Conservation (phyloP, 2,329 filamentous ascomycete genomes). For the Keithomyces neogunnii region DNA sequence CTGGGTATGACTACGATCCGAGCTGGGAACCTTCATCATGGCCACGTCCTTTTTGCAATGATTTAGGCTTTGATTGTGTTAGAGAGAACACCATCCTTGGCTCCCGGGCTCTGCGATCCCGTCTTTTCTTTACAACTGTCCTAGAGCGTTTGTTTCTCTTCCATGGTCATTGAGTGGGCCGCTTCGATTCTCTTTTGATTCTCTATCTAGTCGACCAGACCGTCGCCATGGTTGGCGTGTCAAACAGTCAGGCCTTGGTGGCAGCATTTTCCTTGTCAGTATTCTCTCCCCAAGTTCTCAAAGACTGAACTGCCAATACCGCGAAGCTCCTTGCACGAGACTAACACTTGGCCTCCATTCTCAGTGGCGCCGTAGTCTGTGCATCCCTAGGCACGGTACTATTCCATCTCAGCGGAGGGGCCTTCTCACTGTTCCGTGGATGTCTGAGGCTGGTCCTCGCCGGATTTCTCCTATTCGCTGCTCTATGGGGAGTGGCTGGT, state of each 20-base stretch:
- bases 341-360: background rate
- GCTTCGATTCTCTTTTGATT: conserved; percentile 22
- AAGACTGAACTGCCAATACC: background rate
- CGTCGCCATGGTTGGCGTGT: conserved; percentile 35
- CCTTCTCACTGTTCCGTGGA: conserved; percentile 42
- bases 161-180: conserved; percentile 38
- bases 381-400: conserved; percentile 39
- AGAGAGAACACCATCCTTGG: background rate
- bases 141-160: conserved; percentile 7
- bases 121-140: background rate
- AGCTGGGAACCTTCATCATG: background rate
- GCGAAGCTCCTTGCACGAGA: background rate
- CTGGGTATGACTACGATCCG: background rate
- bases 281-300: background rate
- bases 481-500: conserved; percentile 44
- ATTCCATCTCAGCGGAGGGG: conserved; percentile 38
- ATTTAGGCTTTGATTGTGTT: background rate
- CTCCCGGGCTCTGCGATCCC: background rate
- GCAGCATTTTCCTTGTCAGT: conserved; percentile 49
- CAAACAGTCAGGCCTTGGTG: conserved; percentile 38
- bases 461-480: conserved; percentile 40
- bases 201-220: conserved; percentile 14
- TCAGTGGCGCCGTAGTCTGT: conserved; percentile 43
- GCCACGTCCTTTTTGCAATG: background rate
- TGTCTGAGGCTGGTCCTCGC: conserved; percentile 57